Evolutionary conservation across 495 filamentous ascomycete species (phyloP).

Genomic region (Penicillium arizonense): DNA sequence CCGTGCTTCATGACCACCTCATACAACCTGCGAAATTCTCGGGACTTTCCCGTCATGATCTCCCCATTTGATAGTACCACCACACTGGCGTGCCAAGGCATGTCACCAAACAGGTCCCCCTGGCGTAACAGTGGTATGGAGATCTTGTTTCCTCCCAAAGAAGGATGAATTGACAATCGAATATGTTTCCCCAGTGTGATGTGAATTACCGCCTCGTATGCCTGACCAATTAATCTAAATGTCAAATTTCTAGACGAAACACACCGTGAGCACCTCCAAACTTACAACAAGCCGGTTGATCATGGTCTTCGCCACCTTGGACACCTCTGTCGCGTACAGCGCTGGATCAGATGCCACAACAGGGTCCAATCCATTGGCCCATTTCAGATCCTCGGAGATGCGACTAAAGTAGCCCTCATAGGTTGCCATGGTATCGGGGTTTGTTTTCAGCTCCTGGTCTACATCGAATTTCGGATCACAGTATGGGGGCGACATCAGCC

Average conservation of each 20-base stretch:
- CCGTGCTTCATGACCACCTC: conserved; percentile 4
- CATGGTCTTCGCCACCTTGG: conserved; percentile 4
- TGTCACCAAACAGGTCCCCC: conserved; percentile 3
- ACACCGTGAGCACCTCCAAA: neutral
- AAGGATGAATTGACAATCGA: conserved; percentile 6
- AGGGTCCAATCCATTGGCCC: conserved; percentile 7
- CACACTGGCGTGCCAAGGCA: conserved; percentile 8
- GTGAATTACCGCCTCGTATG: conserved; percentile 6
- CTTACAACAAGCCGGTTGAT: conserved; percentile 6
- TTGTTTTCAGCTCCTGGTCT: conserved; percentile 2
- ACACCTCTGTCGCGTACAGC: conserved; percentile 2
- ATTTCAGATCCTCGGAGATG: conserved; percentile 8
- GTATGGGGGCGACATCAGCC: conserved; percentile 5
- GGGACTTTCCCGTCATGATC: neutral
- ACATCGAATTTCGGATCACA: conserved; percentile 2
- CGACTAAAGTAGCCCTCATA: conserved; percentile 5
- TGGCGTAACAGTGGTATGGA: conserved; percentile 3
- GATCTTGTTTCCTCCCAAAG: conserved; percentile 3
- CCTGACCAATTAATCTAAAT: neutral
- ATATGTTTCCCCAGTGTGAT: conserved; percentile 1
- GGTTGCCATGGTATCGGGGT: conserved; percentile 4
- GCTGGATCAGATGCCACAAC: neutral
- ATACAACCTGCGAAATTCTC: conserved; percentile 4
- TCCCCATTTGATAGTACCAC: conserved; percentile 4
- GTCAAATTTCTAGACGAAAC: neutral